Evolutionary conservation across 2,329 filamentous ascomycete genomes (phyloP).

Genomic region (Blumeria graminis): DNA sequence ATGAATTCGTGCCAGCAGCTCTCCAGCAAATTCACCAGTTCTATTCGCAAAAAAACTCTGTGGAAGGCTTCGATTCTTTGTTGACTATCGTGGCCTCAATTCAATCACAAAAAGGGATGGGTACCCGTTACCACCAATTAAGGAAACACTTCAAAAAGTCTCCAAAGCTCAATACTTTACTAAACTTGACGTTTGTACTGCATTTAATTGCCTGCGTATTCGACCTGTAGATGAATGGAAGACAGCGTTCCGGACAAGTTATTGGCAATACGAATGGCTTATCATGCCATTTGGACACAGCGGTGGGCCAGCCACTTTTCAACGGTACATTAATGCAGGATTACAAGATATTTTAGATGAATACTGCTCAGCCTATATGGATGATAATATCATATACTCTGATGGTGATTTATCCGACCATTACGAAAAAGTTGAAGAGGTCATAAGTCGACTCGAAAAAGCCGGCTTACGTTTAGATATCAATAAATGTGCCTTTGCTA

Average conservation of each 20-base stretch:
- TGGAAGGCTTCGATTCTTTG: too few relatives aligned
- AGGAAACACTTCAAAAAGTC: neutral
- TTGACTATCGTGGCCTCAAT: too few relatives aligned
- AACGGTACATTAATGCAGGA: neutral
- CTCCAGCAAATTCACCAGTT: too few relatives aligned
- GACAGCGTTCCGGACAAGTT: neutral
- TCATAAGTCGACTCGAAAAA: too few relatives aligned
- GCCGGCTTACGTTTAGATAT: too few relatives aligned
- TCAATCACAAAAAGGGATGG: too few relatives aligned
- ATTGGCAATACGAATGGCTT: neutral
- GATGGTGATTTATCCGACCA: slow-evolving; percentile 1
- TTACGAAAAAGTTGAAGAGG: neutral
- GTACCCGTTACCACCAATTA: neutral
- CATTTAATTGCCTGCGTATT: neutral
- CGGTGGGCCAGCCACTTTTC: neutral
- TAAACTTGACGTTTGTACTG: neutral
- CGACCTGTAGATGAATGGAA: neutral
- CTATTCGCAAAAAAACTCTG: too few relatives aligned
- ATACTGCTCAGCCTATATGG: neutral
- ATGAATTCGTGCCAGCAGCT: neutral
- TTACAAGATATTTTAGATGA: neutral
- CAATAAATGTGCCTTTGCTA: too few relatives aligned
- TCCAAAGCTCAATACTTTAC: neutral
- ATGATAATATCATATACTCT: neutral
- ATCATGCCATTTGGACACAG: neutral